These are phyloP conservation scores for Pichia sp. DNA, from an alignment of 1,139 yeast species.

Conservation along the genomic window DNA sequence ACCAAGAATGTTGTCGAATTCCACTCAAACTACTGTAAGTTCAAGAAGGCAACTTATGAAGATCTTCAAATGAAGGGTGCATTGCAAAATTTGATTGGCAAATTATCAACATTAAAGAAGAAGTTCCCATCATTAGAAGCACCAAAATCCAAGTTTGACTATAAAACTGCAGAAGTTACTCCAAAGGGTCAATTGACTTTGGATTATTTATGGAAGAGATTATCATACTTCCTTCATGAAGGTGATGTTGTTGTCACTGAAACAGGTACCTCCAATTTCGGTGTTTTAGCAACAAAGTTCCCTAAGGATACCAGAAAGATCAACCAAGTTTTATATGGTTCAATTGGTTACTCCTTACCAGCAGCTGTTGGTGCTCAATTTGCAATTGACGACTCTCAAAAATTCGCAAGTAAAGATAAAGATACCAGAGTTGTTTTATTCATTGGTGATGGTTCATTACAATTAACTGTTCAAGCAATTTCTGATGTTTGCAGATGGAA, in stretches of 20 bases:
- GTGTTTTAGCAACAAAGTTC: conserved; percentile 72
- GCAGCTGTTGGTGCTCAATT: conserved; percentile 78
- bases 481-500: conserved; percentile 79
- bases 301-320: conserved; percentile 69
- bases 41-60: conserved; percentile 67
- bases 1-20: conserved; percentile 78
- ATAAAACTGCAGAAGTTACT: conserved; percentile 14
- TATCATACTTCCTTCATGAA: conserved; percentile 65
- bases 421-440: conserved; percentile 66
- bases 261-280: conserved; percentile 88
- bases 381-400: conserved; percentile 69
- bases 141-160: conserved; percentile 20
- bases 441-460: conserved; percentile 88
- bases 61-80: conserved; percentile 73
- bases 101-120: conserved; percentile 8
- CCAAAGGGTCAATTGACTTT: conserved; percentile 40
- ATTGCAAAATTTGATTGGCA: conserved; percentile 31
- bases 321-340: conserved; percentile 87
- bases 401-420: conserved; percentile 27
- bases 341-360: conserved; percentile 84
- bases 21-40: conserved; percentile 82
- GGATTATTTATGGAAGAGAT: conserved; percentile 76
- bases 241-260: conserved; percentile 80
- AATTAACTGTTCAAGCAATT: conserved; percentile 81
- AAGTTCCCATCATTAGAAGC: neutral